Percentiles rank a stretch among this genome's conserved stretches.
Conservation (phyloP, 306 rosid species). For the Sesbania bispinosa region DNA sequence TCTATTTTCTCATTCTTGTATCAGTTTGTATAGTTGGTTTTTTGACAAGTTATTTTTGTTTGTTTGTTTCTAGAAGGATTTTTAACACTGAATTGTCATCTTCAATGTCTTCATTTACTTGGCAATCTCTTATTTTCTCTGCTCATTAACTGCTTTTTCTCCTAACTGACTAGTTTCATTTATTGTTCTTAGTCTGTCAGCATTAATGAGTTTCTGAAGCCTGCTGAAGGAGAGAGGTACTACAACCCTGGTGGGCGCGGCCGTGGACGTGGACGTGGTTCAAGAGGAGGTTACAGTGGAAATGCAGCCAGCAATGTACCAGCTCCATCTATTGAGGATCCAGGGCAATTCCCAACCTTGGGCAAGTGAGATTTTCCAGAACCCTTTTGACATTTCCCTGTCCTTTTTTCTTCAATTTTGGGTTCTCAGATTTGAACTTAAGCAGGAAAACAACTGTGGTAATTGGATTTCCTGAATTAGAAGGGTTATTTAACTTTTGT, state of each 20-base stretch:
- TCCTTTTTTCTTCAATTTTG: slow-evolving; percentile 39
- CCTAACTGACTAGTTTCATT: neutral
- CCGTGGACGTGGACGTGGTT: slow-evolving; percentile 74
- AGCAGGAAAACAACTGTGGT: slow-evolving; percentile 47
- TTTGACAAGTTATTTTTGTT: neutral
- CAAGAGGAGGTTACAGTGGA: slow-evolving; percentile 53
- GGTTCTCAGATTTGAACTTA: slow-evolving; percentile 43
- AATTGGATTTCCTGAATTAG: slow-evolving; percentile 49
- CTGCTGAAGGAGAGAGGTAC: slow-evolving; percentile 80
- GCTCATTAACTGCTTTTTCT: neutral
- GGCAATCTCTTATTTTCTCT: neutral
- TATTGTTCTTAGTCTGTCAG: slow-evolving; percentile 53
- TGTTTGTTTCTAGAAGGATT: neutral
- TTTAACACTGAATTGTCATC: neutral
- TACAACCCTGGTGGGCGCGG: slow-evolving; percentile 73
- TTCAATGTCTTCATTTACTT: neutral
- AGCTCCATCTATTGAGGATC: slow-evolving; percentile 85
- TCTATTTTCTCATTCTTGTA: neutral
- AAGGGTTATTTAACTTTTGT: slow-evolving; percentile 21
- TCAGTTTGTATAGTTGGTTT: neutral
- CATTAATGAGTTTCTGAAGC: slow-evolving; percentile 87
- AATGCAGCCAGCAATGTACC: slow-evolving; percentile 38
- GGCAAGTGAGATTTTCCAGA: slow-evolving; percentile 67
- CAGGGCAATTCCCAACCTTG: slow-evolving; percentile 91
- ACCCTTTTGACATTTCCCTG: slow-evolving; percentile 30